Evolutionary conservation across 768 basidiomycete species (phyloP).

Genomic region (Phallus indusiatus): DNA sequence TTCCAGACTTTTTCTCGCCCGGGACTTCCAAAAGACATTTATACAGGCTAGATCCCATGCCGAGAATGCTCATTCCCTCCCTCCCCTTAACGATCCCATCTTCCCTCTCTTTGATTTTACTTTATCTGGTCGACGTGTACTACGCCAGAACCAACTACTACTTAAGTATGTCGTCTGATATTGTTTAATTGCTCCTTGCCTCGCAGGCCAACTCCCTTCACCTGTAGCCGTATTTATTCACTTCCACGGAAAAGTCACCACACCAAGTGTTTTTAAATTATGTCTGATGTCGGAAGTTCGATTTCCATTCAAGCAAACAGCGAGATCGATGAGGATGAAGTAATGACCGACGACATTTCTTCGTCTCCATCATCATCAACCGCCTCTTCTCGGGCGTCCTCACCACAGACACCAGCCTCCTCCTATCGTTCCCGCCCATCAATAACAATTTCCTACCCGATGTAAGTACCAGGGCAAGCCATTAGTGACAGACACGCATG

Average conservation of each 20-base stretch:
- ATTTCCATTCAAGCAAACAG: background rate
- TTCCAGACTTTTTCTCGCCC: background rate
- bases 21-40: background rate
- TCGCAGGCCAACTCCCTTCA: too few species aligned
- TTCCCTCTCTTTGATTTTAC: background rate
- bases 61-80: background rate
- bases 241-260: background rate
- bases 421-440: background rate
- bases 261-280: too few species aligned
- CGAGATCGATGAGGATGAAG: background rate
- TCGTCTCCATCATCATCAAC: background rate
- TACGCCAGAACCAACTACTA: too few species aligned
- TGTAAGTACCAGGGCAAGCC: background rate
- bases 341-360: background rate
- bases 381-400: background rate
- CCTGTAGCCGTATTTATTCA: background rate
- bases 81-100: background rate
- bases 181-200: too few species aligned
- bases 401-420: background rate
- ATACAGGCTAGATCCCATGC: background rate
- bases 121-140: background rate
- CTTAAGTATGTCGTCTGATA: background rate
- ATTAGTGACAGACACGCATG: background rate
- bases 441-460: background rate
- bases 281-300: background rate